A percentile compares a stretch with the other conserved stretches of the same genome.
These are phyloP conservation scores for Solanum gandarillasii DNA, from an alignment of 257 asterid genomes.

Conservation along the genomic window DNA sequence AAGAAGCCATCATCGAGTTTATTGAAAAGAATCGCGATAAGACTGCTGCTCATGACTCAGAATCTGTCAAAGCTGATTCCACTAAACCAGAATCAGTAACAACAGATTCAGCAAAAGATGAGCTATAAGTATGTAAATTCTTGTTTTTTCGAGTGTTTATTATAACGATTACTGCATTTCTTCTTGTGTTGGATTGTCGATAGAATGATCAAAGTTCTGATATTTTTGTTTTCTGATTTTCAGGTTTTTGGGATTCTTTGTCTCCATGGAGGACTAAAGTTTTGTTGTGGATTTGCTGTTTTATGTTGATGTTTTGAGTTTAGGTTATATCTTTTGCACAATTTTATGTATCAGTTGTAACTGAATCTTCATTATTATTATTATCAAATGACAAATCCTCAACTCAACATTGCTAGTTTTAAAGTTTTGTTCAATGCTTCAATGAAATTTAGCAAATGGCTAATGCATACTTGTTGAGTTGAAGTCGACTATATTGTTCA, in stretches of 20 bases:
- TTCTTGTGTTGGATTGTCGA: background rate
- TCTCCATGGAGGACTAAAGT: background rate
- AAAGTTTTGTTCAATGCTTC: background rate
- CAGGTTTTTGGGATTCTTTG: background rate
- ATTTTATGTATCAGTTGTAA: background rate
- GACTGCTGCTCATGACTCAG: slow-evolving; percentile 13
- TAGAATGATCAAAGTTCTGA: background rate
- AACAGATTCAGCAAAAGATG: slow-evolving; percentile 42
- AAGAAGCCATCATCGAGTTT: slow-evolving; percentile 52
- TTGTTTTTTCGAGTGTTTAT: background rate
- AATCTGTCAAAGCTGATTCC: slow-evolving; percentile 12
- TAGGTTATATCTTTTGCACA: background rate
- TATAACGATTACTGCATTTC: background rate
- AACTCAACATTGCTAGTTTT: background rate
- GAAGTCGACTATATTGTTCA: background rate
- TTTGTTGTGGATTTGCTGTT: background rate
- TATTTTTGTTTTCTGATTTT: background rate
- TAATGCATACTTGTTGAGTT: background rate
- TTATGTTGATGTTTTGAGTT: background rate
- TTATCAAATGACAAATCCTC: background rate
- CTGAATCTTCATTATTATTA: background rate
- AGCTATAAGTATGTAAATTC: slow-evolving; percentile 32
- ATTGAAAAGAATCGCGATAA: slow-evolving; percentile 41
- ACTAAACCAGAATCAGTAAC: slow-evolving; percentile 11
- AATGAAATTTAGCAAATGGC: background rate